Base-by-base conservation (phyloP, 441 rosid genomes). In the Erodium texanum region DNA sequence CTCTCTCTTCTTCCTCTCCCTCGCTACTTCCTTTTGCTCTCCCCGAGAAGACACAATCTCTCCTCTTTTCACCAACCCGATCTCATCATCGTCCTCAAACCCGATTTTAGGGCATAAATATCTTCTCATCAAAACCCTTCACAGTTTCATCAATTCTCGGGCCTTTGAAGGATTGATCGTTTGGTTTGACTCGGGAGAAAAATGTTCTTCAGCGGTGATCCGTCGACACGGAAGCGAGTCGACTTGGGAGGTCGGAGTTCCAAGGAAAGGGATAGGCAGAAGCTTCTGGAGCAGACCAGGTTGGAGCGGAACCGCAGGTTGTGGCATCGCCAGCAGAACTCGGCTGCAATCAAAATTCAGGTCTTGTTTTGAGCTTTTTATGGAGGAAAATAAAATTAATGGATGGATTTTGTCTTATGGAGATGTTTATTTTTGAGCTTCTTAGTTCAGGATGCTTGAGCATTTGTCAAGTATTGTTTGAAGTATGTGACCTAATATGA, bases 241-340 rank as follows among this genome's bases (percentile, higher is more conserved):
- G 99, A 89, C 79, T 85, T 94, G 75, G 99, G 99, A 50, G 99
- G 99, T 61, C 87, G 97, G 82, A 92, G 99, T 68, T 80, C 96
- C 4, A 94, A 94, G 78, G 97, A 94, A 82, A 84, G 96, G 74
- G 99, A 94, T 66, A 86, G 92, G 52, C 87, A 89, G 81, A 94
- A 94, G 82, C 99, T 94, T 81, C 78, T 94, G 7, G 98, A 94
- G 73, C 96, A 91, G 78, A 88, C 99, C 41, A 83, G 98, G 65
- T 76, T 85, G 84, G 97, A 94, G 81, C 86, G 99, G 3, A 87
- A 94, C 68, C 96, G 93, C 67, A 84, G 99, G 18, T 80, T 90
- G 64, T 77, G 83, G 82, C 69, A 81, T 72, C 84, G 92, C 70
- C 89, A 84, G 77, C 91, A 88, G 84, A 92, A 86, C 78, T 76